A percentile compares a stretch with the other conserved stretches of the same genome.
These are phyloP conservation scores for Lasiodiplodia gonubiensis DNA, from an alignment of 2,329 filamentous ascomycete genomes.

Conservation along the genomic window DNA sequence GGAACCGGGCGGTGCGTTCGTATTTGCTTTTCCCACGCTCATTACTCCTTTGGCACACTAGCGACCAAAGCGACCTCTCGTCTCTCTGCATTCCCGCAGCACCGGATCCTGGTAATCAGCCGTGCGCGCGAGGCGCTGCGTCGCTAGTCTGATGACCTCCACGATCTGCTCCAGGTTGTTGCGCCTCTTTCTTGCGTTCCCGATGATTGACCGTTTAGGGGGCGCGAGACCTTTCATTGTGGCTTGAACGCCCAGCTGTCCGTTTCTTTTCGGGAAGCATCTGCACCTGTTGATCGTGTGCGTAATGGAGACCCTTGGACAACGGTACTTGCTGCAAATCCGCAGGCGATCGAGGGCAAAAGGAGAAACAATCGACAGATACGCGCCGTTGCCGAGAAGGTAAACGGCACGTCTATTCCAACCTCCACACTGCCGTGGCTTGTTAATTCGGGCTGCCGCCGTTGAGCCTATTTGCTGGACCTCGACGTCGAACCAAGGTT, in stretches of 20 bases:
- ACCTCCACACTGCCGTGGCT: not conserved
- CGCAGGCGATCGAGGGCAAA: conserved; percentile 11
- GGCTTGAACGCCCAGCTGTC: conserved; percentile 5
- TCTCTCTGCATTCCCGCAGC: conserved; percentile 5
- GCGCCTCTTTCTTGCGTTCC: conserved; percentile 5
- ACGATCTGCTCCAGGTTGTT: conserved; percentile 19
- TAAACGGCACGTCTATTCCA: conserved; percentile 6
- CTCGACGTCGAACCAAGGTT: conserved; percentile 20
- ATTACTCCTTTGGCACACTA: conserved; percentile 18
- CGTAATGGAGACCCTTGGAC: not conserved
- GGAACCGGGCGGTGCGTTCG: conserved; percentile 15
- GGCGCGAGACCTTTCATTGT: not conserved
- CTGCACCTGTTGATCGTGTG: conserved; percentile 6
- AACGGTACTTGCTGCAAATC: conserved; percentile 13
- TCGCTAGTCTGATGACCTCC: conserved; percentile 12
- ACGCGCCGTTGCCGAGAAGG: conserved; percentile 21
- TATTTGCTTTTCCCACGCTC: conserved; percentile 16
- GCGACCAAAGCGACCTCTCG: conserved; percentile 19
- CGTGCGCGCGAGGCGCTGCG: conserved; percentile 14
- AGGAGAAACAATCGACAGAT: conserved; percentile 25
- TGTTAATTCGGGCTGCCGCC: not conserved
- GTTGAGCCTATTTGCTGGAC: conserved; percentile 15
- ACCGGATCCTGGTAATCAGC: conserved; percentile 19
- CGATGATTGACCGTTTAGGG: conserved; percentile 15
- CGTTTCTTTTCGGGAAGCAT: conserved; percentile 3